These are phyloP conservation scores for Lunularia cruciata DNA, from an alignment of 225 moss, liverwort and hornwort species.

Conservation along the genomic window DNA sequence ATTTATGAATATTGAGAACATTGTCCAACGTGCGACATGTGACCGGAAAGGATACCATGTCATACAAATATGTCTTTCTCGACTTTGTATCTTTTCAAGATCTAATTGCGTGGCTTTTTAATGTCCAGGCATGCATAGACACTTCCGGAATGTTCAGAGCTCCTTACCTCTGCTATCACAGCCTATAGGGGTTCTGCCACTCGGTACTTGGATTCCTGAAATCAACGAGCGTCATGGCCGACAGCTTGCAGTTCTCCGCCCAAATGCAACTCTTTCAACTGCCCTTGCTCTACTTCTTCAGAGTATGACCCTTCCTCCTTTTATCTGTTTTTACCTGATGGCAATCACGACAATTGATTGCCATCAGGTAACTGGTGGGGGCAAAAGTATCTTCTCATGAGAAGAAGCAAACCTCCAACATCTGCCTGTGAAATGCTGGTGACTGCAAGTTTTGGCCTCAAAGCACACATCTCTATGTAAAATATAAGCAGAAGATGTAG, in stretches of 20 bases:
- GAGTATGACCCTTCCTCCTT: conserved; percentile 42
- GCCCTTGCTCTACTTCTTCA: conserved; percentile 80
- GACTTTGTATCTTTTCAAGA: too few species aligned
- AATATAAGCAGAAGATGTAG: too few species aligned
- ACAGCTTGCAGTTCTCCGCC: conserved; percentile 63
- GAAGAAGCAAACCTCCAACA: too few species aligned
- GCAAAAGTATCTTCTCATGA: too few species aligned
- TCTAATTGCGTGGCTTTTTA: too few species aligned
- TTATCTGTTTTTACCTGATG: neutral
- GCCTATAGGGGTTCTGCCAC: conserved; percentile 72
- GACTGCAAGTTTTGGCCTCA: too few species aligned
- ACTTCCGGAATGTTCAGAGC: conserved; percentile 88
- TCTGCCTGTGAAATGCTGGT: too few species aligned
- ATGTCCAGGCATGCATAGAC: conserved; percentile 79
- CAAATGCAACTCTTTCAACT: conserved; percentile 66
- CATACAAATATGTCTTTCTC: too few species aligned
- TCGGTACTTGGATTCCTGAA: conserved; percentile 91
- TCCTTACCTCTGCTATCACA: conserved; percentile 89
- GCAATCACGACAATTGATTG: too few species aligned
- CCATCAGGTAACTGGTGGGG: too few species aligned
- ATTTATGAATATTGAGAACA: neutral
- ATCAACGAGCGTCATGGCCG: conserved; percentile 55
- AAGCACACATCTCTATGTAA: too few species aligned
- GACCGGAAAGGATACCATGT: too few species aligned
- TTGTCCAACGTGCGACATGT: neutral